Conservation (phyloP, 441 rosid genomes). For the Mallotus repandus region DNA sequence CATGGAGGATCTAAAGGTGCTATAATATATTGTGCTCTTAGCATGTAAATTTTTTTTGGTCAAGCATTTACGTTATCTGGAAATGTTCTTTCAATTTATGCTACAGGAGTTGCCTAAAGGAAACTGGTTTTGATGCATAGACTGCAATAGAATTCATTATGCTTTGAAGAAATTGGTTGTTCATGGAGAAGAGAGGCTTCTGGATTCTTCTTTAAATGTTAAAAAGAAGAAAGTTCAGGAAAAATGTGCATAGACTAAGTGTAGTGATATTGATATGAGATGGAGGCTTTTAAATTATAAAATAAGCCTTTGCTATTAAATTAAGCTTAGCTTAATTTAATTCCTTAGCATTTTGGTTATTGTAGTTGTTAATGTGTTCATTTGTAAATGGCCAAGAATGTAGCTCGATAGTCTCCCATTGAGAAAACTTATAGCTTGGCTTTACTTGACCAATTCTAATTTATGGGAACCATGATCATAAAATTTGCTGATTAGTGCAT, state of each 20-base stretch:
- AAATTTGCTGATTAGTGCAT: no score
- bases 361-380: no score
- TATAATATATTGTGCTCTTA: slow-evolving; percentile 9
- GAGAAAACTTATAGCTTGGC: no score
- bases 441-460: no score
- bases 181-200: slow-evolving; percentile 74
- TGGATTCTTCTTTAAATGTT: slow-evolving; percentile 45
- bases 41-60: neutral
- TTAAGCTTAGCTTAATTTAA: no score
- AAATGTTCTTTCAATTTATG: slow-evolving; percentile 20
- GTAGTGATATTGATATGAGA: slow-evolving; percentile 50
- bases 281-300: slow-evolving; percentile 87
- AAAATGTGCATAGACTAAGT: slow-evolving; percentile 30
- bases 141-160: slow-evolving; percentile 52
- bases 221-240: slow-evolving; percentile 45
- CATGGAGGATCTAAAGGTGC: slow-evolving; percentile 79
- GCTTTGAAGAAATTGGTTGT: slow-evolving; percentile 53
- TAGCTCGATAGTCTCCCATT: no score
- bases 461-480: no score
- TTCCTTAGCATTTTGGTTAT: no score
- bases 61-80: slow-evolving; percentile 6
- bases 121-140: slow-evolving; percentile 77
- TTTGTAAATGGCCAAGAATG: no score
- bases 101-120: slow-evolving; percentile 83
- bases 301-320: slow-evolving; percentile 27